A percentile compares a stretch with the other conserved stretches of the same genome.
Conservation (phyloP, 2,329 filamentous ascomycete species). For the Verticillium longisporum region DNA sequence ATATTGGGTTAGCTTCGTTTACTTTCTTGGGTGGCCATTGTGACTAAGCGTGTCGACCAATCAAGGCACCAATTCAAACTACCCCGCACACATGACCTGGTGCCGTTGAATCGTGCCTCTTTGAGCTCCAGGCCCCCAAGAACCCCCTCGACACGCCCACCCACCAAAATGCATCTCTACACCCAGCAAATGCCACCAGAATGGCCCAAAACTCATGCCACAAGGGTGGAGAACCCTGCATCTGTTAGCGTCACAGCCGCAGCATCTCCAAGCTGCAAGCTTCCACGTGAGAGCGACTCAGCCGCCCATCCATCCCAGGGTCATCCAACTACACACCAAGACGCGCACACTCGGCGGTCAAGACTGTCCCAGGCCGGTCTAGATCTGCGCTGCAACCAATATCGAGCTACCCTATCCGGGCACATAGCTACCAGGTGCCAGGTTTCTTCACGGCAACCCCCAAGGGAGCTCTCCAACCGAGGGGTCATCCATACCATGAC, state of each 20-base stretch:
- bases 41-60: background rate
- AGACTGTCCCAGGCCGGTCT: constrained; percentile 4
- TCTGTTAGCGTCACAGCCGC: background rate
- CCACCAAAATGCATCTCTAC: no score
- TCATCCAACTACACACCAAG: background rate
- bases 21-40: background rate
- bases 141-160: no score
- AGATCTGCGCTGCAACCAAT: constrained; percentile 5
- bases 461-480: background rate
- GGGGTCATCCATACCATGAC: background rate
- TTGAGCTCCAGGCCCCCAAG: no score
- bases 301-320: background rate
- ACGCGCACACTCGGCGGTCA: background rate
- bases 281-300: constrained; percentile 2
- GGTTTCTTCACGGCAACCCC: background rate
- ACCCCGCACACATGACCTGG: background rate
- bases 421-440: background rate
- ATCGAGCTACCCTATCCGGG: background rate
- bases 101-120: background rate
- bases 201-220: background rate
- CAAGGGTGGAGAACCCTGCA: background rate
- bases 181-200: no score
- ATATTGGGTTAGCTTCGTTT: background rate
- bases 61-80: background rate
- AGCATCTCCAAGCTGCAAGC: background rate